phyloP scores from a whole-genome alignment of 257 asterid genomes.

The Rhazya stricta region DNA sequence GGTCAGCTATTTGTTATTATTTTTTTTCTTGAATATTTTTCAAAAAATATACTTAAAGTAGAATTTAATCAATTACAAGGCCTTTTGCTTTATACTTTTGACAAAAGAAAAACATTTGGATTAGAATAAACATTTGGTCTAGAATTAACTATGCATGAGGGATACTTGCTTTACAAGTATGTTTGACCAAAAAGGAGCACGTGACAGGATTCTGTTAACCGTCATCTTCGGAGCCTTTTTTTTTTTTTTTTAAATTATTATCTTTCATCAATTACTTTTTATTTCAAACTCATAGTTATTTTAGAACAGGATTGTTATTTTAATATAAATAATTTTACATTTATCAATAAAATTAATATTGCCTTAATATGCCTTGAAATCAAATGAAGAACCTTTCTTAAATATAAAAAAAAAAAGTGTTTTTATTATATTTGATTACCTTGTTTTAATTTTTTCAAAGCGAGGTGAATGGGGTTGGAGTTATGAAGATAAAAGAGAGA shows the following conservation, averaged over 20 bases:
- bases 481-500: no score
- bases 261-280: not conserved
- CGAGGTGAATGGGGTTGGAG: no score
- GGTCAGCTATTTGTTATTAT: not conserved
- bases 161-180: conserved; percentile 9
- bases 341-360: no score
- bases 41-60: not conserved
- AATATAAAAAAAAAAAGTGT: no score
- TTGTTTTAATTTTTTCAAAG: no score
- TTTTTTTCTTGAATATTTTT: not conserved
- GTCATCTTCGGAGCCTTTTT: not conserved
- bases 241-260: not conserved
- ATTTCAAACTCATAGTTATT: not conserved
- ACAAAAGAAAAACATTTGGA: not conserved
- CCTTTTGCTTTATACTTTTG: conserved; percentile 9
- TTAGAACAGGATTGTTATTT: no score
- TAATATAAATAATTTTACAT: no score
- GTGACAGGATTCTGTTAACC: not conserved
- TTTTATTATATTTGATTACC: no score
- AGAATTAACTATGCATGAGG: not conserved
- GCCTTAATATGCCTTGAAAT: no score
- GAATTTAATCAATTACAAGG: not conserved
- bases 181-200: conserved; percentile 6
- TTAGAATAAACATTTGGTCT: not conserved
- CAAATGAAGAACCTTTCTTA: no score